phyloP scores from a whole-genome alignment of 176 grass and related monocot genomes.

The Tuctoria greenei region DNA sequence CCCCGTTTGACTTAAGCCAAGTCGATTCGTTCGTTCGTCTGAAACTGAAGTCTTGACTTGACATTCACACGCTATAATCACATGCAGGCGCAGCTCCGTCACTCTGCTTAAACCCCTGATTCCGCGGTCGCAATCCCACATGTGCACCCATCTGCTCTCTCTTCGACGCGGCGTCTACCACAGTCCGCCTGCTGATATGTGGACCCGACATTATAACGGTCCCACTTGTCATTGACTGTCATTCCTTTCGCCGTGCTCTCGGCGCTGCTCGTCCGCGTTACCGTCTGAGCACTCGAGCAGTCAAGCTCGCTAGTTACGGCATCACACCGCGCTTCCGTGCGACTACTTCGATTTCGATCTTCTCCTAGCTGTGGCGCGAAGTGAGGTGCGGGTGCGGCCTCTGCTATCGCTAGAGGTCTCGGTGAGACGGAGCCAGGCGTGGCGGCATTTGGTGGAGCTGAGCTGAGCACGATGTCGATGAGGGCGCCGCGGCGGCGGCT shows the following conservation, averaged over 20 bases:
- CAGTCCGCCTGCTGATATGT: not conserved
- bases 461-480: slow-evolving; percentile 27
- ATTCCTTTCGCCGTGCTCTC: too few species aligned
- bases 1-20: not conserved
- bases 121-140: slow-evolving; percentile 44
- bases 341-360: slow-evolving; percentile 34
- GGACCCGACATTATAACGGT: fast-evolving
- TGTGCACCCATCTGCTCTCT: slow-evolving; percentile 15
- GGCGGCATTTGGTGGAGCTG: slow-evolving; percentile 13
- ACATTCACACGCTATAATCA: not conserved
- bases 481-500: slow-evolving; percentile 15
- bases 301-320: slow-evolving; percentile 38
- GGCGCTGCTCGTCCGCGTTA: slow-evolving; percentile 3
- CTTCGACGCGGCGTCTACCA: not conserved
- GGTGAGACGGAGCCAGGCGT: not conserved
- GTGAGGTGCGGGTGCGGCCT: not conserved
- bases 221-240: not conserved
- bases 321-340: slow-evolving; percentile 26
- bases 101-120: slow-evolving; percentile 33
- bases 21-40: not conserved
- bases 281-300: slow-evolving; percentile 47
- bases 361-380: slow-evolving; percentile 28
- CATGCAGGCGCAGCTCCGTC: slow-evolving; percentile 19
- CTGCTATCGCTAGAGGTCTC: slow-evolving; percentile 34
- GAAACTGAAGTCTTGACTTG: slow-evolving; percentile 34